A percentile compares a stretch with the other conserved stretches of the same genome.
Conservation (phyloP, 306 rosid genomes). For the Boehmeria nivea region DNA sequence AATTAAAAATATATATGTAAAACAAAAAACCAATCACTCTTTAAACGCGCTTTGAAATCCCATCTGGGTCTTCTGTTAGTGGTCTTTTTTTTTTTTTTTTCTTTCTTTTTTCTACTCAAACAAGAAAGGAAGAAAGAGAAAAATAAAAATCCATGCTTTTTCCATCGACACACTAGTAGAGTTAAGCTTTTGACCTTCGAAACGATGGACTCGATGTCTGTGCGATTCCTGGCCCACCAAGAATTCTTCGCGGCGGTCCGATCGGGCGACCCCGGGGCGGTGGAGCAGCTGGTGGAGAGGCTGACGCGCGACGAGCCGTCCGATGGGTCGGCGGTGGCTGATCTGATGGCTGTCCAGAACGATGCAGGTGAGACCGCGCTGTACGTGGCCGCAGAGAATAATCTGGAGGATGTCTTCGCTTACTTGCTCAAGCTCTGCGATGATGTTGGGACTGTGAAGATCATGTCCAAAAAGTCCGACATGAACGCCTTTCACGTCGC, state of each 20-base stretch:
- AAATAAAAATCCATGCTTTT: too few species aligned
- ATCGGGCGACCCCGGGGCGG: constrained; percentile 66
- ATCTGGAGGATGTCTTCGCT: constrained; percentile 48
- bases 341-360: constrained; percentile 71
- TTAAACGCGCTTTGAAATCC: too few species aligned
- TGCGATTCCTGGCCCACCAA: constrained; percentile 68
- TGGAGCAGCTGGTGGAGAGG: constrained; percentile 42
- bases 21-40: too few species aligned
- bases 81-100: too few species aligned
- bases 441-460: constrained; percentile 46
- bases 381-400: constrained; percentile 63
- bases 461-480: constrained; percentile 70
- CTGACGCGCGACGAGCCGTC: constrained; percentile 42
- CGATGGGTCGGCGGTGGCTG: constrained; percentile 48
- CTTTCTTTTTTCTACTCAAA: too few species aligned
- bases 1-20: too few species aligned
- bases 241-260: constrained; percentile 64
- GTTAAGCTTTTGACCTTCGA: too few species aligned
- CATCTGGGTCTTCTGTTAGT: too few species aligned
- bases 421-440: constrained; percentile 53
- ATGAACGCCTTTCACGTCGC: constrained; percentile 83
- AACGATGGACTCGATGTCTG: constrained; percentile 61
- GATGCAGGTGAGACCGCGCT: constrained; percentile 74
- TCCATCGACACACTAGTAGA: too few species aligned
- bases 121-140: too few species aligned